Percentiles rank a stretch among this genome's conserved stretches.
phyloP scores from a whole-genome alignment of 495 filamentous ascomycete genomes.

The Trichoderma parareesei region DNA sequence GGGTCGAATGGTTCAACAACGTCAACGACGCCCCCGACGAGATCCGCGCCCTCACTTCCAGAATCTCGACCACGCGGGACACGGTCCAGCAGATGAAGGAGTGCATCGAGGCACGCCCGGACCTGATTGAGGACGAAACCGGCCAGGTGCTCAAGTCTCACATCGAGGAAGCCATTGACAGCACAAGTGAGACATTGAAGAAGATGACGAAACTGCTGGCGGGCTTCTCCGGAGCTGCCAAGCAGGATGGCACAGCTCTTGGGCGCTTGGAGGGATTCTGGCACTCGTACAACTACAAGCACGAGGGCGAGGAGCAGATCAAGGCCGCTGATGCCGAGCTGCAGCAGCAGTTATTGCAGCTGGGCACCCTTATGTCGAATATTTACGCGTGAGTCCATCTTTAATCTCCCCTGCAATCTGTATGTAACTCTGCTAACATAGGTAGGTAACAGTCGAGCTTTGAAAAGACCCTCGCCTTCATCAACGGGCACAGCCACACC shows the following conservation, averaged over 20 bases:
- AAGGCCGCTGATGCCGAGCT: constrained; percentile 7
- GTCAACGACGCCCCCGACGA: constrained; percentile 7
- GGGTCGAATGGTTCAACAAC: constrained; percentile 11
- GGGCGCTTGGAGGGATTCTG: constrained; percentile 8
- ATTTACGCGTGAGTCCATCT: constrained; percentile 8
- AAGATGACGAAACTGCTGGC: constrained; percentile 13
- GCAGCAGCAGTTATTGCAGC: constrained; percentile 5
- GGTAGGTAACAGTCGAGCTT: neutral
- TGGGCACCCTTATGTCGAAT: constrained; percentile 7
- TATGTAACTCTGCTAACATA: neutral
- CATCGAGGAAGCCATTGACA: constrained; percentile 8
- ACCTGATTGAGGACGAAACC: constrained; percentile 10
- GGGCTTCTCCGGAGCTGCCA: constrained; percentile 1
- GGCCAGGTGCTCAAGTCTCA: constrained; percentile 6
- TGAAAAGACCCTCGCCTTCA: constrained; percentile 6
- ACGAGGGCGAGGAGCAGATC: constrained; percentile 8
- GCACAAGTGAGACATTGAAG: constrained; percentile 8
- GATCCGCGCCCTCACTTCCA: constrained; percentile 4
- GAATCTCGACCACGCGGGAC: constrained; percentile 7
- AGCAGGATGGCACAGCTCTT: neutral
- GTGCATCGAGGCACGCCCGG: neutral
- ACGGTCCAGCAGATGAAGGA: constrained; percentile 7
- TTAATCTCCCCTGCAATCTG: too few species aligned
- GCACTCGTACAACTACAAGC: constrained; percentile 8
- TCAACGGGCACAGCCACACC: neutral